These are phyloP conservation scores for Aspergillus alliaceus DNA, from an alignment of 2,329 filamentous ascomycete genomes.

Conservation along the genomic window DNA sequence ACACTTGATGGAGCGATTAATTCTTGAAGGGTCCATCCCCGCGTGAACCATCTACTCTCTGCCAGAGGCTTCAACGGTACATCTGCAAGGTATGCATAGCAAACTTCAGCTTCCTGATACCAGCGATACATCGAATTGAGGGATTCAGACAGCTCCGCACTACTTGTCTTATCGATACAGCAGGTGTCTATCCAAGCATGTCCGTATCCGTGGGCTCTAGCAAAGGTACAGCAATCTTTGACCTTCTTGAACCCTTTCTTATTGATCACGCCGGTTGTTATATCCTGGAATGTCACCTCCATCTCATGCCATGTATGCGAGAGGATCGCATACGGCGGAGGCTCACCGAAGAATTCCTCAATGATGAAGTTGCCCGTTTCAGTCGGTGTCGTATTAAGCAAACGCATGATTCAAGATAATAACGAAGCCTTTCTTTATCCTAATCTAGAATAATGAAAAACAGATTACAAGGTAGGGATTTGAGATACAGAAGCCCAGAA, in stretches of 20 bases:
- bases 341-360: neutral
- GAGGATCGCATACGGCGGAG: neutral
- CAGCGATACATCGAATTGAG: neutral
- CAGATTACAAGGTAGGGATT: neutral
- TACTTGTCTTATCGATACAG: conserved; percentile 1
- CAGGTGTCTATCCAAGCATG: neutral
- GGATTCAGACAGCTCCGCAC: neutral
- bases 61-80: neutral
- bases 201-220: neutral
- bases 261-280: neutral
- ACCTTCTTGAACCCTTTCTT: neutral
- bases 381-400: neutral
- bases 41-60: conserved; percentile 1
- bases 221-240: neutral
- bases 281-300: neutral
- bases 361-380: neutral
- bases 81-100: neutral
- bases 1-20: neutral
- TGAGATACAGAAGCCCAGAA: no score
- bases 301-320: neutral
- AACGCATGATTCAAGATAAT: neutral
- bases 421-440: no score
- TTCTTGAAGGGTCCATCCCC: conserved; percentile 3
- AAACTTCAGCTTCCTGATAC: neutral
- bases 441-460: no score